These are phyloP conservation scores for Chaetomium strumarium DNA, from an alignment of 2,329 filamentous ascomycete species.

Conservation along the genomic window DNA sequence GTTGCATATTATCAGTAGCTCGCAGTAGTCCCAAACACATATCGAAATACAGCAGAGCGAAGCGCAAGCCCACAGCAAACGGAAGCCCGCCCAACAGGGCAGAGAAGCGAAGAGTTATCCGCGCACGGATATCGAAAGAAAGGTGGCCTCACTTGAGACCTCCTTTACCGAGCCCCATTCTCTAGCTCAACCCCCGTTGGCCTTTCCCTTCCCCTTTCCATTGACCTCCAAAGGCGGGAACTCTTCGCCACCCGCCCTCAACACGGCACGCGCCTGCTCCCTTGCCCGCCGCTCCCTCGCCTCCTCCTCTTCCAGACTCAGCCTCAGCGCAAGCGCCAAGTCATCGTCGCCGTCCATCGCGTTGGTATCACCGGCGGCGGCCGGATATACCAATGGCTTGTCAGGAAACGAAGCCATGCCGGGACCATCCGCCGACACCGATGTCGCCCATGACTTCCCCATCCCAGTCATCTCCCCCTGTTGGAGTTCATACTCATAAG, in stretches of 20 bases:
- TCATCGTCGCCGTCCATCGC: constrained; percentile 43
- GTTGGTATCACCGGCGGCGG: constrained; percentile 8
- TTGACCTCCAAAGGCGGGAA: constrained; percentile 29
- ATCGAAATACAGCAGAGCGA: background rate
- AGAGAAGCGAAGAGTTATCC: background rate
- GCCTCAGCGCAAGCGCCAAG: constrained; percentile 52
- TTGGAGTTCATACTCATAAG: constrained; percentile 35
- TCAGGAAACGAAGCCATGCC: background rate
- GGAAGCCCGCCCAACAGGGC: background rate
- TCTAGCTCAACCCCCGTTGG: constrained; percentile 4
- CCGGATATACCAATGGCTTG: background rate
- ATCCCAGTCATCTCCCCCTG: constrained; percentile 38
- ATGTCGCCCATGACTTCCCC: constrained; percentile 32
- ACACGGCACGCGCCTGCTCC: constrained; percentile 16
- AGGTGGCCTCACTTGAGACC: no score
- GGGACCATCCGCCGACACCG: constrained; percentile 24
- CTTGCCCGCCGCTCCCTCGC: constrained; percentile 26
- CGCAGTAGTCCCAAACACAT: background rate
- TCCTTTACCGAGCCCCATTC: no score
- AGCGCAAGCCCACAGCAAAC: background rate
- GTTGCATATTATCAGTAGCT: no score
- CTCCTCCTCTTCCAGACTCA: constrained; percentile 54
- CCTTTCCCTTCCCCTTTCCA: constrained; percentile 36
- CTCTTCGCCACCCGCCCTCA: constrained; percentile 24
- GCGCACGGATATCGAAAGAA: no score